Evolutionary conservation across 768 basidiomycete genomes (phyloP), one percentile per base, ranked within the genome.

Genomic region (Tubosaeta brunneosetosa): DNA sequence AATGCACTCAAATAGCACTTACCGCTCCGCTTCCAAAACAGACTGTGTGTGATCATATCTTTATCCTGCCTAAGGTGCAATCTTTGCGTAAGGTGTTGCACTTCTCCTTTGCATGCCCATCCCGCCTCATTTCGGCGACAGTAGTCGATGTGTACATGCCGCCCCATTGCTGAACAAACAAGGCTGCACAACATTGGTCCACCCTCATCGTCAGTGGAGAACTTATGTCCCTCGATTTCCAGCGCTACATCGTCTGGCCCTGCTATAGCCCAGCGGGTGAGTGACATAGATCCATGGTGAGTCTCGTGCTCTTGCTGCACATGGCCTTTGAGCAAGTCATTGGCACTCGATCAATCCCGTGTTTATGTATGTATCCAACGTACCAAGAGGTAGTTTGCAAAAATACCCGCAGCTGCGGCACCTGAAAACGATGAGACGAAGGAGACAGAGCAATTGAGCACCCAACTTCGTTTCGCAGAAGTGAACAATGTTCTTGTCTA

Each of bases 11-110:
- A 47, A 12, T 0, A 2, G 11, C 1, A 47, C 66, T 29, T 50
- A 82, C 83, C 84, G 53, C 74, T 74, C 17, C 83, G 73, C 53
- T 74, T 73, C 83, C 83, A 85, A 55, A 74, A 77, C 29, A 85
- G 56, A 22, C 62, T 67, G 53, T 85, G 83, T 7, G 78, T 76
- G 36, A 85, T 65, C 57, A 67, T 72, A 52, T 85, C 83, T 55
- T 85, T 85, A 33, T 72, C 61, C 0, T 80, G 79, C 32, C 77
- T 56, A 3, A 84, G 83, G 1, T 66, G 63, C 50, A 85, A 63
- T 19, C 62, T 67, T 16, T 56, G 62, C 3, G 42, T 54, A 32
- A 82, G 69, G 52, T 85, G 83, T 51, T 80, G 70, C 9, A 75
- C 45, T 6, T 81, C 80, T 2, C 68, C 56, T n/a, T n/a, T n/a